Percentiles rank a stretch among this genome's conserved stretches.
These are phyloP conservation scores for Chlorella sp. DNA, from an alignment of 139 green algal species.

Conservation along the genomic window DNA sequence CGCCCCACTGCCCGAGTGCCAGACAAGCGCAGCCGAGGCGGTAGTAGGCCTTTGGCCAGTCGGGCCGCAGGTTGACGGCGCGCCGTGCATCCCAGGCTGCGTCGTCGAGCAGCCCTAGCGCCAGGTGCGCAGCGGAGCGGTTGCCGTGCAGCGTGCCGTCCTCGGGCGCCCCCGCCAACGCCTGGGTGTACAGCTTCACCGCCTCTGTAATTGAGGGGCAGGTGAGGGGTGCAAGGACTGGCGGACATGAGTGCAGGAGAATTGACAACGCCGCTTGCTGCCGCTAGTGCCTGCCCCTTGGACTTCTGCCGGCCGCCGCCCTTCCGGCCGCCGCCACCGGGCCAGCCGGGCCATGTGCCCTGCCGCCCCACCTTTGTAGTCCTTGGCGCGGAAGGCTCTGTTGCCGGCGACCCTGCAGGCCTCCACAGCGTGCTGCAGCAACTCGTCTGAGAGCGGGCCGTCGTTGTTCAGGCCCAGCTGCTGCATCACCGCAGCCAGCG, in stretches of 20 bases:
- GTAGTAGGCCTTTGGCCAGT: conserved; percentile 67
- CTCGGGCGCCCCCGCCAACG: conserved; percentile 46
- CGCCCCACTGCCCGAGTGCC: conserved; percentile 34
- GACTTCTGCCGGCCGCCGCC: too few species aligned
- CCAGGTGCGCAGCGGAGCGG: conserved; percentile 58
- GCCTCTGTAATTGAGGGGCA: conserved; percentile 45
- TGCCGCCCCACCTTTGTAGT: conserved; percentile 37
- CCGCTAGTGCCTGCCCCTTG: too few species aligned
- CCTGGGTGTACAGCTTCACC: conserved; percentile 57
- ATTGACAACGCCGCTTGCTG: background rate
- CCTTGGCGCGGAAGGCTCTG: conserved; percentile 45
- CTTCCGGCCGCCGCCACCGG: background rate
- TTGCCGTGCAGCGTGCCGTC: conserved; percentile 57
- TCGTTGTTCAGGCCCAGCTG: conserved; percentile 10
- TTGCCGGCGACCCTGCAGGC: conserved; percentile 44
- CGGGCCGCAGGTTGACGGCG: conserved; percentile 15
- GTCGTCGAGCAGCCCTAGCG: conserved; percentile 36
- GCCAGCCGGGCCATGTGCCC: background rate
- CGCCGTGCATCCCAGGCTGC: conserved; percentile 54
- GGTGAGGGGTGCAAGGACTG: background rate
- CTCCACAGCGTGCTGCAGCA: conserved; percentile 41
- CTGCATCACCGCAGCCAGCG: too few species aligned
- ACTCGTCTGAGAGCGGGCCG: background rate
- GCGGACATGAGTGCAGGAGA: too few species aligned
- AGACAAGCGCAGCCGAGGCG: conserved; percentile 45